Base-by-base conservation (phyloP, 2,329 filamentous ascomycete species). In the Didymellaceae sp. region DNA sequence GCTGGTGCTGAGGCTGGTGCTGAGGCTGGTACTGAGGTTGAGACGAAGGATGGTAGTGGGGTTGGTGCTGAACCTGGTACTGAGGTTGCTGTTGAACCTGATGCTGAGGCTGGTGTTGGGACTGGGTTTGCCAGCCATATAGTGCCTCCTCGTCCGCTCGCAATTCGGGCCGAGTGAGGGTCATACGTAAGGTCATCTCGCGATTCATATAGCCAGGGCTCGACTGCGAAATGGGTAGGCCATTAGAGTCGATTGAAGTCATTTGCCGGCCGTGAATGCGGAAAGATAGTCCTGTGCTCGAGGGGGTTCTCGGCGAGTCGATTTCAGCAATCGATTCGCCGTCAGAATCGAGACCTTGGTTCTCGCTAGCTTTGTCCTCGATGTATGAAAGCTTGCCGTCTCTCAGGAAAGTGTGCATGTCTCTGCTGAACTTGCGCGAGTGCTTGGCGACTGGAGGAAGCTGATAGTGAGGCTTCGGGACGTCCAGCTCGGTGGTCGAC, bases 141-240 rank as follows among this genome's bases (percentile, higher is more conserved):
- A 90, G 80, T 54, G 86, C 80, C 9, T 87, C 84, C 55, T 93
- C 88, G 55, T 86, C 80, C 4, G 87, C 86, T 32, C 91, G 86
- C 38, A 97, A 80, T 68, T 97, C 93, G 0, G 91, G 90, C 37
- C 92, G 82, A 3, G 94, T 97, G 45, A 97, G 81, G 0, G 93
- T 97, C 91, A 97, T 96, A 39, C 92, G 89, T 39, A 97, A 76
- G 2, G 94, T 97, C 92, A 97, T 97, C 72, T 97, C 92, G 25
- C 92, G 83, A 46, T 84, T 87, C 25, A 68, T 42, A 7, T 65
- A 61, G 6, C 60, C 62, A 10, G 51, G 44, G 25, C 57, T 55
- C 9, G 59, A 55, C 14, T 67, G 59, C n/a, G 60, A 49, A 2
- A 61, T 56, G 5, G 66, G 61, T 11, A 67, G 48, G 14, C 59